Evolutionary conservation across 2,329 filamentous ascomycete genomes (phyloP), one percentile per base, ranked within the genome.

Genomic region (Neopestalotiopsis sp.): DNA sequence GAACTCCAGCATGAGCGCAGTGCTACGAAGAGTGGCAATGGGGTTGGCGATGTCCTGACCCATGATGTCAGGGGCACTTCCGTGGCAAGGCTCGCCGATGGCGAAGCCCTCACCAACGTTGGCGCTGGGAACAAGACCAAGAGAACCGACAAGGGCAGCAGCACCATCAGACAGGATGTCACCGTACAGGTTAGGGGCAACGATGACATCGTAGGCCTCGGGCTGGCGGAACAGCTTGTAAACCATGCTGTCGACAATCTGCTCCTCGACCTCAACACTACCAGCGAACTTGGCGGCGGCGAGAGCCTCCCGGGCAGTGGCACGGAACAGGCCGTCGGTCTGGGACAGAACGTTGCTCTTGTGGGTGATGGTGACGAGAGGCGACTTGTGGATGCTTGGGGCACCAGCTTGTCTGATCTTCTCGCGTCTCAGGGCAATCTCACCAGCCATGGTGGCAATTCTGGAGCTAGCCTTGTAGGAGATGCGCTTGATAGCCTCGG

Each of bases 161-260:
- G 96, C 95, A 73, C 94, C 95, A 81, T 99, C 96, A 2, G 94
- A 97, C 53, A 99, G 87, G 74, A 99, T 96, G 82, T 99, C 96
- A 74, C 96, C 96, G 84, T 99, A 98, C 71, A 99, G 88, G 84
- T 98, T 98, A 66, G 95, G 96, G 9, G 95, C 96, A 61, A 99
- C 96, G 75, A 99, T 97, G 74, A 98, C 95, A 81, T 99, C 96
- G 89, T 98, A 99, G 78, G 92, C 92, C 77, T 92, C 88, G 58
- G 96, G 96, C 83, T 98, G 94, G 71, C 95, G 94, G 90, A 98
- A 98, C 68, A 99, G 92, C 87, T 98, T 98, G 90, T 98, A 98
- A 69, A 98, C 94, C 96, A 99, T 99, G 71, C 92, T 95, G 84
- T 99, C 96, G 72, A 99, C 95, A 75, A 99, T 99, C 85, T 99